A percentile compares a stretch with the other conserved stretches of the same genome.
These are phyloP conservation scores for Wallacemonas sp. DNA, from an alignment of 208 protist genomes.

Conservation along the genomic window DNA sequence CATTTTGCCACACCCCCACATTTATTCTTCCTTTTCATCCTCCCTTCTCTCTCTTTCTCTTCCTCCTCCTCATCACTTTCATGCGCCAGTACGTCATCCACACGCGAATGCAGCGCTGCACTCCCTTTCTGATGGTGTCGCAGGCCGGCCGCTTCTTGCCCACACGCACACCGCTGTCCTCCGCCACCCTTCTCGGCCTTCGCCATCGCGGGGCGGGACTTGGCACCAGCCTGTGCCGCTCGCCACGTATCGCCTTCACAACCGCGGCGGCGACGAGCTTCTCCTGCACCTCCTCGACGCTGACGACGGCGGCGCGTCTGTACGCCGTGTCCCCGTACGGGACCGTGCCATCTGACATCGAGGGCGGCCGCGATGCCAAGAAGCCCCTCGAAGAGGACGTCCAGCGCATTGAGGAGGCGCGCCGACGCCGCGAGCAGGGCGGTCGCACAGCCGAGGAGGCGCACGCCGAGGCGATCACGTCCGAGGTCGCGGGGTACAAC, in stretches of 20 bases:
- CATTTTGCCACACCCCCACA: background rate
- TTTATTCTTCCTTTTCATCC: background rate
- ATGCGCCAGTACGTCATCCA: too few species aligned
- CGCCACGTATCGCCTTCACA: slow-evolving; percentile 13
- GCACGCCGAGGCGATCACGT: slow-evolving; percentile 37
- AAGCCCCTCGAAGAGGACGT: slow-evolving; percentile 68
- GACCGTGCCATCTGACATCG: slow-evolving; percentile 68
- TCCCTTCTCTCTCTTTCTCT: slow-evolving; percentile 13
- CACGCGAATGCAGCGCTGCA: slow-evolving; percentile 7
- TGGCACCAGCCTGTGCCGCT: background rate
- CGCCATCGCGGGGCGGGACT: background rate
- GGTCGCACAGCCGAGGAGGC: slow-evolving; percentile 31
- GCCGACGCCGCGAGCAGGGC: slow-evolving; percentile 31
- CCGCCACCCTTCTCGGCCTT: background rate
- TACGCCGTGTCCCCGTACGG: slow-evolving; percentile 38
- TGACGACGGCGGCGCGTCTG: background rate
- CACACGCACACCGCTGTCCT: background rate
- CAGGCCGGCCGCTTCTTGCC: background rate
- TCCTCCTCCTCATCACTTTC: background rate
- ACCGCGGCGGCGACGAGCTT: too few species aligned
- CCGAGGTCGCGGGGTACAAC: slow-evolving; percentile 70
- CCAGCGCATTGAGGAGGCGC: slow-evolving; percentile 23
- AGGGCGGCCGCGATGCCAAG: slow-evolving; percentile 35
- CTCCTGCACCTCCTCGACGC: background rate
- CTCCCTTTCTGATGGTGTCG: slow-evolving; percentile 4